These are phyloP conservation scores for Calycina marina DNA, from an alignment of 2,329 filamentous ascomycete species.

Conservation along the genomic window DNA sequence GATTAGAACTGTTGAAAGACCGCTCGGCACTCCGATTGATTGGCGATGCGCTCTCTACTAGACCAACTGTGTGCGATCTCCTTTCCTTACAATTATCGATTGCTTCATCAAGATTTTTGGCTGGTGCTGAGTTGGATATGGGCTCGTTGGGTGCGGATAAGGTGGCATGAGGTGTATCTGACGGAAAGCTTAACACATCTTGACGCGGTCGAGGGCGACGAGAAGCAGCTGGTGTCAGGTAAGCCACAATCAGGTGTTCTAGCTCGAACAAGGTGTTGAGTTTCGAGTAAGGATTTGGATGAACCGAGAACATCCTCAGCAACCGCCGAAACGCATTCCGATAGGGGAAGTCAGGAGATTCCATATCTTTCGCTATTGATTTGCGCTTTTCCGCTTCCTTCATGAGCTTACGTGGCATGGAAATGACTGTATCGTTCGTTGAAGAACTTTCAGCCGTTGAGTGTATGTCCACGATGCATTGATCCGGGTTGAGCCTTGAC, in stretches of 20 bases:
- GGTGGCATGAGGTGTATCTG: conserved; percentile 33
- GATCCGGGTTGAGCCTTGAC: conserved; percentile 12
- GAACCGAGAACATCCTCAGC: conserved; percentile 73
- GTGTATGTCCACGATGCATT: conserved; percentile 10
- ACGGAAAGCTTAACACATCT: conserved; percentile 31
- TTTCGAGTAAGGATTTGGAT: conserved; percentile 78
- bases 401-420: conserved; percentile 10
- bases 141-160: conserved; percentile 17
- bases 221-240: conserved; percentile 40
- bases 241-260: conserved; percentile 66
- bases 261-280: conserved; percentile 72
- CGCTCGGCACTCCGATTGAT: conserved; percentile 62
- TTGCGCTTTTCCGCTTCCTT: conserved; percentile 14
- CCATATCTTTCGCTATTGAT: conserved; percentile 15
- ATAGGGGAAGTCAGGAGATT: conserved; percentile 55
- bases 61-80: conserved; percentile 40
- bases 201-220: conserved; percentile 17
- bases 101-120: conserved; percentile 44
- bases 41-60: conserved; percentile 45
- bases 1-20: conserved; percentile 40
- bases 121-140: conserved; percentile 20
- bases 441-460: conserved; percentile 18
- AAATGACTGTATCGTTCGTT: conserved; percentile 13
- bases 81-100: conserved; percentile 58
- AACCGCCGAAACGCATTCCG: conserved; percentile 65